phyloP scores from a whole-genome alignment of 169 alveolate genomes.

The Pseudocohnilembus persalinus region DNA sequence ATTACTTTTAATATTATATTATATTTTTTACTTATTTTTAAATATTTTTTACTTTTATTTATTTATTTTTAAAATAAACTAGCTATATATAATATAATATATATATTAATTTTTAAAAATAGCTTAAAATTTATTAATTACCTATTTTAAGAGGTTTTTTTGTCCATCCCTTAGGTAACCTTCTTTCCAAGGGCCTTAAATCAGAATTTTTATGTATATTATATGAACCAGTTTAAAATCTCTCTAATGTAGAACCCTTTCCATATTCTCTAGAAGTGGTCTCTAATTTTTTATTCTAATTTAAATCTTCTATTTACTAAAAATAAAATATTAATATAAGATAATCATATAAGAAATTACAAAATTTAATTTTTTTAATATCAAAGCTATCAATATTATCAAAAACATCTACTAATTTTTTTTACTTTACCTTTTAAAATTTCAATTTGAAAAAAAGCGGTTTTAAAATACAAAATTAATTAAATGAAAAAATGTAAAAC shows the following conservation, averaged over 20 bases:
- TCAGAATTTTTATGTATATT: constrained; percentile 34
- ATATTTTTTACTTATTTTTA: too few species aligned
- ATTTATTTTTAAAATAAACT: too few species aligned
- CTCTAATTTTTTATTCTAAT: constrained; percentile 20
- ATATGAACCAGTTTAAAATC: constrained; percentile 12
- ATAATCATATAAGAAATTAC: background rate
- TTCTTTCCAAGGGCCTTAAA: constrained; percentile 40
- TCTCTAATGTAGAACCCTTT: constrained; percentile 34
- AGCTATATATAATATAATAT: background rate
- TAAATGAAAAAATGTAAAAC: too few species aligned
- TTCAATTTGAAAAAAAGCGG: too few species aligned
- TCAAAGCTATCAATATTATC: too few species aligned
- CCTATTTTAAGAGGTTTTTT: constrained; percentile 32
- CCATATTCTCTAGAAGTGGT: constrained; percentile 37
- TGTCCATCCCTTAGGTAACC: constrained; percentile 39
- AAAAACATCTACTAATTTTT: too few species aligned
- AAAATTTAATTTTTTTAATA: too few species aligned
- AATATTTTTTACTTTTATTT: too few species aligned
- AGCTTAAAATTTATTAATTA: background rate
- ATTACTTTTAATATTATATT: too few species aligned
- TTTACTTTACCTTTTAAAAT: too few species aligned
- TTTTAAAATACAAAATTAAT: too few species aligned
- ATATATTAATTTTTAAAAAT: background rate
- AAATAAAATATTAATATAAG: too few species aligned
- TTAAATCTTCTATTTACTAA: constrained; percentile 18